These are phyloP conservation scores for Periconia macrospinosa DNA, from an alignment of 2,329 filamentous ascomycete species.

Conservation along the genomic window DNA sequence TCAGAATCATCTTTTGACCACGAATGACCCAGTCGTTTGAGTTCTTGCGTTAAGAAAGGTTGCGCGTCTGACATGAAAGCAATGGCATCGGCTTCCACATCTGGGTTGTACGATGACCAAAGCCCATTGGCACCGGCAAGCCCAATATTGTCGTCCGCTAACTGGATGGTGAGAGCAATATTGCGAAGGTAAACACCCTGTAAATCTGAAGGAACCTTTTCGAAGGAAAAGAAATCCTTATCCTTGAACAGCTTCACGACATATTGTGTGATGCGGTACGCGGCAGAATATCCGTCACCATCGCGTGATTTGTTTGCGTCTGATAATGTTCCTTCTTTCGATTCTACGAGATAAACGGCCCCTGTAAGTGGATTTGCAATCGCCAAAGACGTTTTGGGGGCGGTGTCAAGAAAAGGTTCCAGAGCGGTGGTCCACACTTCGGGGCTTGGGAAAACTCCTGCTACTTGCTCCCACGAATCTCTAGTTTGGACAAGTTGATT, in stretches of 20 bases:
- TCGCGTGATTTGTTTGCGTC: constrained; percentile 57
- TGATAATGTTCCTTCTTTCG: constrained; percentile 15
- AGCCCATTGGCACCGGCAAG: constrained; percentile 59
- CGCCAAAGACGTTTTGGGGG: constrained; percentile 66
- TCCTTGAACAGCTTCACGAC: constrained; percentile 60
- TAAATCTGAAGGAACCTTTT: constrained; percentile 27
- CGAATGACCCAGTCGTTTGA: constrained; percentile 21
- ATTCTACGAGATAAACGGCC: constrained; percentile 64
- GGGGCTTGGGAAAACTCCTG: constrained; percentile 64
- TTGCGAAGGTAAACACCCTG: constrained; percentile 47
- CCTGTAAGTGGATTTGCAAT: constrained; percentile 75
- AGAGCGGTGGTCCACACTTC: constrained; percentile 69
- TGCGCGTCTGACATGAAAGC: constrained; percentile 57
- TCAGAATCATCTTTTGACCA: constrained; percentile 17
- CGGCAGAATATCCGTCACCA: constrained; percentile 68
- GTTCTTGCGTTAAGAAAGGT: constrained; percentile 49
- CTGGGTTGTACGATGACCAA: constrained; percentile 51
- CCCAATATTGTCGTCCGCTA: constrained; percentile 63
- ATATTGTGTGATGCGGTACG: constrained; percentile 76
- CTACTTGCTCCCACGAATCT: constrained; percentile 27
- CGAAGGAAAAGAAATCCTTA: constrained; percentile 39
- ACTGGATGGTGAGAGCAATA: constrained; percentile 57
- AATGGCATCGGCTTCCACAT: constrained; percentile 56
- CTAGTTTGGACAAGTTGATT: constrained; percentile 49
- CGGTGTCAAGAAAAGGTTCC: constrained; percentile 53